Evolutionary conservation across 1,284 basidiomycete genomes (phyloP).

Genomic region (Phlebopus sp.): DNA sequence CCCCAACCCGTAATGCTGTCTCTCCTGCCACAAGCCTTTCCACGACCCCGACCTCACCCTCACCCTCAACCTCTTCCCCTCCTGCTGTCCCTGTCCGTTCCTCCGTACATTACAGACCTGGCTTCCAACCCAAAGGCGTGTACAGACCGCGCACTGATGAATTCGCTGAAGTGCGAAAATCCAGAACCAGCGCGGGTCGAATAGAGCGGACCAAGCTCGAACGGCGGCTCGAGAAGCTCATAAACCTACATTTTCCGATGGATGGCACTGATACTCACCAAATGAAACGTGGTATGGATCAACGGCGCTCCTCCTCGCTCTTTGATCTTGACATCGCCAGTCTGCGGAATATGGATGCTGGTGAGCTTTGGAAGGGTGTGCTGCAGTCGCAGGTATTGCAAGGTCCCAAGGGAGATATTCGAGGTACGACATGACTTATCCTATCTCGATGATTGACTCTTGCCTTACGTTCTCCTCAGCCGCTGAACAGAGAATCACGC

Average conservation of each 20-base stretch:
- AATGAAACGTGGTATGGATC: constrained; percentile 19
- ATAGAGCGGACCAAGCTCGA: constrained; percentile 80
- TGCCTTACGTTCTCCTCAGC: constrained; percentile 39
- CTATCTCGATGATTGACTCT: constrained; percentile 6
- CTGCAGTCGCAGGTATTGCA: constrained; percentile 41
- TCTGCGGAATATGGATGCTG: constrained; percentile 56
- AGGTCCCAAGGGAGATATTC: constrained; percentile 50
- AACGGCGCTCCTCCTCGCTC: constrained; percentile 57
- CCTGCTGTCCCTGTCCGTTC: constrained; percentile 25
- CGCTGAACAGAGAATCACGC: constrained; percentile 89
- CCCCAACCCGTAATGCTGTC: constrained; percentile 6
- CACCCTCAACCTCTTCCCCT: constrained; percentile 17
- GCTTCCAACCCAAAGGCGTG: constrained; percentile 69
- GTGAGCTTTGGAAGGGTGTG: constrained; percentile 61
- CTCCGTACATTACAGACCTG: constrained; percentile 57
- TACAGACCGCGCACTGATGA: constrained; percentile 73
- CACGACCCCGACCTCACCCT: constrained; percentile 30
- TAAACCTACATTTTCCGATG: constrained; percentile 75
- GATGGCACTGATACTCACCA: constrained; percentile 21
- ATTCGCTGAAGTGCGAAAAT: constrained; percentile 60
- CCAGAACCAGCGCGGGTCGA: constrained; percentile 56
- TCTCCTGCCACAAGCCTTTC: constrained; percentile 11
- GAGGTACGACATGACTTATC: constrained; percentile 42
- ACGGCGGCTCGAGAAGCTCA: constrained; percentile 81
- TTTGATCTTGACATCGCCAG: constrained; percentile 60